Evolutionary conservation across 2,329 filamentous ascomycete species (phyloP).

Genomic region (Fusarium metavorans): DNA sequence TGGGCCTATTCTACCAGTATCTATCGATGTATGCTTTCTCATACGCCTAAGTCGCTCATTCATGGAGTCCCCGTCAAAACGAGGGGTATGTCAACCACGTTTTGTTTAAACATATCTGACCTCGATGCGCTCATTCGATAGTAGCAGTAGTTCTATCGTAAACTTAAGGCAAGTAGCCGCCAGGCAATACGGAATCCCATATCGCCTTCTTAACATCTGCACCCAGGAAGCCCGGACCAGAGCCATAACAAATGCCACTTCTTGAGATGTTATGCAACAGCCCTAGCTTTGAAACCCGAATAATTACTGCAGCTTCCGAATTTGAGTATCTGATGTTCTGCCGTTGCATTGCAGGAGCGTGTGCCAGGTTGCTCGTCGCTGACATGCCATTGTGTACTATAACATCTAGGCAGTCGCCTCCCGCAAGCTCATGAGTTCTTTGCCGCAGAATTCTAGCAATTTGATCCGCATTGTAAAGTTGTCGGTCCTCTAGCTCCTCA

Average conservation of each 20-base stretch:
- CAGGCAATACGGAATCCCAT: not conserved
- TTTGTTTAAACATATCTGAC: not conserved
- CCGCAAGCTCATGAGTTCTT: not conserved
- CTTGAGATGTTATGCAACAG: not conserved
- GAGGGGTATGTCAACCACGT: not conserved
- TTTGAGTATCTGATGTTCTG: not conserved
- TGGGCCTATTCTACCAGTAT: not conserved
- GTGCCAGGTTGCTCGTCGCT: not conserved
- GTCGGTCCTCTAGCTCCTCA: not conserved
- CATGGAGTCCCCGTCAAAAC: not conserved
- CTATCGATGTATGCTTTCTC: not conserved
- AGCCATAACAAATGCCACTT: not conserved
- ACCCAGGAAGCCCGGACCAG: not conserved
- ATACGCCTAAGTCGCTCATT: not conserved
- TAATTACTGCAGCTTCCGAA: not conserved
- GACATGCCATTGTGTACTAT: not conserved
- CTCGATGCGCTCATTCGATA: not conserved
- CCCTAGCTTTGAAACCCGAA: not conserved
- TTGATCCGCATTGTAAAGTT: not conserved
- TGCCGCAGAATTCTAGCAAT: not conserved
- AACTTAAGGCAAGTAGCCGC: not conserved
- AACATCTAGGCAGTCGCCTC: not conserved
- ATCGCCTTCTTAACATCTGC: not conserved
- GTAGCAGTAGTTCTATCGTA: not conserved
- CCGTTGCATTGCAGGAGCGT: not conserved